A percentile compares a stretch with the other conserved stretches of the same genome.
Conservation (phyloP, 2,329 filamentous ascomycete species). For the Albophoma yamanashiensis region DNA sequence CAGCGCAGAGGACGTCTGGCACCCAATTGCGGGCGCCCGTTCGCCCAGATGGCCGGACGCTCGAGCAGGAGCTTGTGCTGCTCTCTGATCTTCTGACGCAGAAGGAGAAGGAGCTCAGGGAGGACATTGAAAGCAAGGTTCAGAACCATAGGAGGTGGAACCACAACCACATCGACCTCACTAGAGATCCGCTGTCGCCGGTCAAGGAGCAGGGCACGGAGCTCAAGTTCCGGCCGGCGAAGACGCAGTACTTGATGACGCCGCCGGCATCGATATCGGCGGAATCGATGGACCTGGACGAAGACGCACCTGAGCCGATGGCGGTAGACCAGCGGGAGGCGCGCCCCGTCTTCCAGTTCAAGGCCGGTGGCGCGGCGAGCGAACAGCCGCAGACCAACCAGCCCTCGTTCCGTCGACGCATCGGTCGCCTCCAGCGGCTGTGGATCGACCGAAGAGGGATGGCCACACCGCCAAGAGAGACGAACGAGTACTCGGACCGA, state of each 20-base stretch:
- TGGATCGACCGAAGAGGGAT: slow-evolving; percentile 80
- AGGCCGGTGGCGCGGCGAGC: slow-evolving; percentile 24
- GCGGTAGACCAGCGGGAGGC: slow-evolving; percentile 20
- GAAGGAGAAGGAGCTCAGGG: slow-evolving; percentile 69
- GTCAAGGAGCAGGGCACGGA: slow-evolving; percentile 54
- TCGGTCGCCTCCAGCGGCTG: slow-evolving; percentile 73
- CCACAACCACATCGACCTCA: slow-evolving; percentile 78
- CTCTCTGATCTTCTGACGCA: slow-evolving; percentile 70
- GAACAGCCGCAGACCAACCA: slow-evolving; percentile 29
- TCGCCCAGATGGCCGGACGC: slow-evolving; percentile 56
- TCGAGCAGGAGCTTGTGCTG: slow-evolving; percentile 69
- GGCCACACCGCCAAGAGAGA: slow-evolving; percentile 33
- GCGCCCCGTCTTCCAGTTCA: slow-evolving; percentile 34
- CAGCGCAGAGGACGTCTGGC: slow-evolving; percentile 49
- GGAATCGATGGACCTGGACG: slow-evolving; percentile 47
- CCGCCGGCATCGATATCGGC: slow-evolving; percentile 47
- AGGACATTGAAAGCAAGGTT: slow-evolving; percentile 78
- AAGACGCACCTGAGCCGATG: slow-evolving; percentile 32
- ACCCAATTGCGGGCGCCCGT: slow-evolving; percentile 59
- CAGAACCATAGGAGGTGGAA: slow-evolving; percentile 90
- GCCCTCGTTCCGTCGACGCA: slow-evolving; percentile 70
- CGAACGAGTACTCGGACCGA: slow-evolving; percentile 44
- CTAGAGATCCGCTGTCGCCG: slow-evolving; percentile 73
- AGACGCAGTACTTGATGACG: slow-evolving; percentile 60
- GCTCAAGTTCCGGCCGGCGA: slow-evolving; percentile 58